Evolutionary conservation across 2,329 filamentous ascomycete genomes (phyloP), one percentile per base, ranked within the genome.

Genomic region (Lasiodiplodia sp.): DNA sequence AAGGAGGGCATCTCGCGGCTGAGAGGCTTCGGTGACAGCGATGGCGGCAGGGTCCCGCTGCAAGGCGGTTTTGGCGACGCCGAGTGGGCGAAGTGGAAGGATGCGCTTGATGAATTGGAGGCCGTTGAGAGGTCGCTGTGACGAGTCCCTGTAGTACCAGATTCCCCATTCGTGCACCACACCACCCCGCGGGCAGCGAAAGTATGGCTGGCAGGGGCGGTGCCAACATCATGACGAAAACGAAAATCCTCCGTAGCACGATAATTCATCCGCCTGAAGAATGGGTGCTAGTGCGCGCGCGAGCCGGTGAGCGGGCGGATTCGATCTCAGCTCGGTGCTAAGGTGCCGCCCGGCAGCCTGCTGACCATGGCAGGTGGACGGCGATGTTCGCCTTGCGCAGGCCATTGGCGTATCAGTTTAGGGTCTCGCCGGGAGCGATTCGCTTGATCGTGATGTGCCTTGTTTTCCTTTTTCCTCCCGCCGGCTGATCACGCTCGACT

Each of bases 1-100:
- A 88, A 88, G 75, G 87, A 90, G 77, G 86, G 84, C 0, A 79
- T 86, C 25, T 83, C 82, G 60, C 78, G 87, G 63, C 75, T 88
- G 31, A 80, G 86, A 71, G 83, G 85, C 0, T 80, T 89, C 68
- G 87, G 87, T 1, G 84, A 86, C 70, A 76, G 77, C 55, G 86
- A 87, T 66, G 87, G 86, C 16, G 86, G 83, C 4, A 21, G 52
- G 23, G 65, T 67, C 38, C 87, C 87, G 8, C 77, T 89, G 37
- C 72, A 78, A 16, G 86, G 86, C 2, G 68, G 53, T 18, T 66
- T 53, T 12, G 63, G 53, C 38, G 63, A 69, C 25, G 68, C 68
- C 21, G 68, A 69, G 68, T 69, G 62, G 68, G 55, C 52, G 52
- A 58, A 52, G 51, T 69, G 62, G 68, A 60, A 52, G 68, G 63